Conservation (phyloP, 768 basidiomycete species). For the Fomitopsis serialis region DNA sequence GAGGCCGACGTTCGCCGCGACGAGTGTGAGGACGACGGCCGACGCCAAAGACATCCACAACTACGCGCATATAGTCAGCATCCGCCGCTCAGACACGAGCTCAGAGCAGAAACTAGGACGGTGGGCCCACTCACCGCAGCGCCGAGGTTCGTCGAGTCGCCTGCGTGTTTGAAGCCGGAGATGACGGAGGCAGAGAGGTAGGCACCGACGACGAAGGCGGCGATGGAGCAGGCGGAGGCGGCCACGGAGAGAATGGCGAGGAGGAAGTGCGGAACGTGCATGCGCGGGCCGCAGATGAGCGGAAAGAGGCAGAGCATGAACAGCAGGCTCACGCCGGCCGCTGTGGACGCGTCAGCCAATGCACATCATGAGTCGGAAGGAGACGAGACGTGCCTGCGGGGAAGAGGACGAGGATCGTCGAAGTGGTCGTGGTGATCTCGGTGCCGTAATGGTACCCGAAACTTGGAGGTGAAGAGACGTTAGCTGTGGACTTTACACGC, state of each 20-base stretch:
- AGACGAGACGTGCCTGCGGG: constrained; percentile 4
- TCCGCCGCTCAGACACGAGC: neutral
- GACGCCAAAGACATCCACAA: constrained; percentile 23
- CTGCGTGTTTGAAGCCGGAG: neutral
- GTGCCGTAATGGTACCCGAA: constrained; percentile 5
- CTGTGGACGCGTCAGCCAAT: neutral
- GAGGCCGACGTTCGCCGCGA: constrained; percentile 18
- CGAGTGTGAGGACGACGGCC: constrained; percentile 10
- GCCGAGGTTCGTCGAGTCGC: constrained; percentile 2
- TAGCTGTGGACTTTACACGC: neutral
- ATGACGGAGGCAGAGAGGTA: neutral
- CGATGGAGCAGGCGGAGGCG: constrained; percentile 4
- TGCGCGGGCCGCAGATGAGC: neutral
- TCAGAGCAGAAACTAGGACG: neutral
- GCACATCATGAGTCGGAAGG: neutral
- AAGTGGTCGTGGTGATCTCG: neutral
- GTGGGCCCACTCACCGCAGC: constrained; percentile 1
- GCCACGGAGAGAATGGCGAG: constrained; percentile 2
- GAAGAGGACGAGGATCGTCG: constrained; percentile 5
- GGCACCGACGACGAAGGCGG: constrained; percentile 1
- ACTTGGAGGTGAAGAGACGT: neutral
- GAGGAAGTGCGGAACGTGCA: neutral
- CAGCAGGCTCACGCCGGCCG: constrained; percentile 3
- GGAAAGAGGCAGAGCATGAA: constrained; percentile 1
- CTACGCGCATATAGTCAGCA: constrained; percentile 4